phyloP scores from a whole-genome alignment of 129 eudicot genomes.

The Kitagawia praeruptora region DNA sequence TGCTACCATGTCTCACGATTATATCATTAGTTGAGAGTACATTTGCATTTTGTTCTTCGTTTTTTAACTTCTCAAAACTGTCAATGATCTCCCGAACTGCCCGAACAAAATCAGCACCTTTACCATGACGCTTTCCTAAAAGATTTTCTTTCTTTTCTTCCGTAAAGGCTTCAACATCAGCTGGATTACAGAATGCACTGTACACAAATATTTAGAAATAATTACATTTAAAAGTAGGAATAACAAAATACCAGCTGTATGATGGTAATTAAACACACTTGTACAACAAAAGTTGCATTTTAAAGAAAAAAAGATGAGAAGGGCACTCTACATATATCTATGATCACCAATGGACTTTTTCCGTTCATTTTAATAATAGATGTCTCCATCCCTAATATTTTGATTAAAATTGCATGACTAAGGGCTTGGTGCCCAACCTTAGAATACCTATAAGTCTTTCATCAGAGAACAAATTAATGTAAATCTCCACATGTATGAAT shows the following conservation, averaged over 20 bases:
- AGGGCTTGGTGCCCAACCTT: neutral
- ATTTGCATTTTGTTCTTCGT: slow-evolving; percentile 29
- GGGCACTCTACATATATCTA: neutral
- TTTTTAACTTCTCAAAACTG: slow-evolving; percentile 64
- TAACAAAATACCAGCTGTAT: neutral
- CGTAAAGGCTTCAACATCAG: slow-evolving; percentile 85
- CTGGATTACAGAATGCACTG: slow-evolving; percentile 96
- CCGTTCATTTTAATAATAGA: neutral
- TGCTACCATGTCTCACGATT: slow-evolving; percentile 23
- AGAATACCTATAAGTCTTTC: neutral
- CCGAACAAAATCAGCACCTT: slow-evolving; percentile 90
- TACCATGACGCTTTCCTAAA: slow-evolving; percentile 69
- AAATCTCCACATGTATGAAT: neutral
- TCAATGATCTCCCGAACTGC: slow-evolving; percentile 79
- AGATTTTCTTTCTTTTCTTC: slow-evolving; percentile 75
- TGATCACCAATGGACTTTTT: neutral
- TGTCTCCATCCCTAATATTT: neutral
- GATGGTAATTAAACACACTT: neutral
- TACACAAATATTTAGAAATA: neutral
- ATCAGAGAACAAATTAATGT: neutral
- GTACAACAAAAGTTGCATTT: neutral
- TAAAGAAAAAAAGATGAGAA: too few relatives aligned
- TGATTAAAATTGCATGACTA: neutral
- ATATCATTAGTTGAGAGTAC: slow-evolving; percentile 24
- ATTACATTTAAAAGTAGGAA: neutral